Evolutionary conservation across 345 rosid species (phyloP).

Genomic region (Euclidium syriacum): DNA sequence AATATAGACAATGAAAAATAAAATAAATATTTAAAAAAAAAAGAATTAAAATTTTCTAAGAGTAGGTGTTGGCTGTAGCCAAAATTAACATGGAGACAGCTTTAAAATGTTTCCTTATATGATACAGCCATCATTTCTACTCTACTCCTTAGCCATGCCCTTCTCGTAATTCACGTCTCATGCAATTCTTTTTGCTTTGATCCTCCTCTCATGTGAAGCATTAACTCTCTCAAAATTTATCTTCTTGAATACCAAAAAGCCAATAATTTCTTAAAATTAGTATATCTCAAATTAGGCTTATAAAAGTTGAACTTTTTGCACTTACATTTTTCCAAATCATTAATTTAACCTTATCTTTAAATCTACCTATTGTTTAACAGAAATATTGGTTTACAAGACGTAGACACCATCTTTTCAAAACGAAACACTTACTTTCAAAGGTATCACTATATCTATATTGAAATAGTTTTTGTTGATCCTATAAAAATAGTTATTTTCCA

Average conservation of each 20-base stretch:
- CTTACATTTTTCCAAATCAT: too few relatives aligned
- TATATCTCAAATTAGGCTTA: neutral
- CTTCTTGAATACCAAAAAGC: neutral
- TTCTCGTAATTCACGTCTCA: constrained; percentile 22
- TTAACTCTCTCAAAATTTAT: neutral
- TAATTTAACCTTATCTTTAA: too few relatives aligned
- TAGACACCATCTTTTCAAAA: too few relatives aligned
- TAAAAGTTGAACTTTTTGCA: too few relatives aligned
- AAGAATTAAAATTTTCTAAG: neutral
- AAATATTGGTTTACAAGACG: too few relatives aligned
- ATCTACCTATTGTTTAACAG: too few relatives aligned
- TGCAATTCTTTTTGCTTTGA: constrained; percentile 23
- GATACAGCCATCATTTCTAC: constrained; percentile 47
- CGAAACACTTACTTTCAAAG: too few relatives aligned
- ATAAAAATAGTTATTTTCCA: too few relatives aligned
- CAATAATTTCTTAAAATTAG: too few relatives aligned
- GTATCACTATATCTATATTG: too few relatives aligned
- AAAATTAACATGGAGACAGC: constrained; percentile 46
- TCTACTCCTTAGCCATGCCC: constrained; percentile 29
- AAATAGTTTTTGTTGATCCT: too few relatives aligned
- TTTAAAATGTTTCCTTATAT: constrained; percentile 40
- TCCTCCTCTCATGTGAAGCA: neutral
- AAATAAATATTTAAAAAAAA: neutral
- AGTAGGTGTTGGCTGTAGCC: constrained; percentile 10
- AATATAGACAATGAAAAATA: too few relatives aligned